Base-by-base conservation (phyloP, 2,329 filamentous ascomycete species). In the Colletotrichum gigasporum region DNA sequence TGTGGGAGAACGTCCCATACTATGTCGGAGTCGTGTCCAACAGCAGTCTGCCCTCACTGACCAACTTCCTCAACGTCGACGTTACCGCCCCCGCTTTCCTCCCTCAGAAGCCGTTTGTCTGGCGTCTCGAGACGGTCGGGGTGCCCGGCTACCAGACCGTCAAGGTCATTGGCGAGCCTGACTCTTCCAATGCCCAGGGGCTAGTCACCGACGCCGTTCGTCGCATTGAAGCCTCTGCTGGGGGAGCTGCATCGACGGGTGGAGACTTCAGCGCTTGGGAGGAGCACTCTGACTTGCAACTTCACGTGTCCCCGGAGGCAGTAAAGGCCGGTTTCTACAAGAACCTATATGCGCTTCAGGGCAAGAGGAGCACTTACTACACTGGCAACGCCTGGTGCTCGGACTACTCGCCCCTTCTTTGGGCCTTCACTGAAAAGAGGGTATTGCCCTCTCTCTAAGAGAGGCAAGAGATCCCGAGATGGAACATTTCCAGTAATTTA, bases 111-210 rank as follows among this genome's bases (percentile, higher is more conserved):
- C 68, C 68, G 2, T 67, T 69, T n/a, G 65, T 68, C 14, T 68
- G 57, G 59, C 65, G 61, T 5, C 22, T 68, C 8, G 67, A 68
- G 48, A 63, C 60, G 1, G 61, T 67, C 16, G 68, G 68, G 26
- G 65, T 69, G 3, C 67, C 68, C 0, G 68, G 64, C 1, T 68
- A 69, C 48, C 68, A 68, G 45, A 69, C 54, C 9, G 58, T 63
- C 20, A 66, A 67, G 57, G 67, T 69, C 42, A 47, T 69, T n/a
- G 68, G 68, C 42, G 67, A 68, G 51, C 9, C 28, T 18, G 55
- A 54, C 2, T 63, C 59, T 4, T 6, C 48, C 26, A 64, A 47
- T 2, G 67, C 68, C 9, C 50, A 63, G 44, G n/a, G 26, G 0
- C 47, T 66, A 11, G 59, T 65, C 9, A 41, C 24, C 10, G 63